Base-by-base conservation (phyloP, 2,329 filamentous ascomycete species). In the Calonectria hawksworthii region DNA sequence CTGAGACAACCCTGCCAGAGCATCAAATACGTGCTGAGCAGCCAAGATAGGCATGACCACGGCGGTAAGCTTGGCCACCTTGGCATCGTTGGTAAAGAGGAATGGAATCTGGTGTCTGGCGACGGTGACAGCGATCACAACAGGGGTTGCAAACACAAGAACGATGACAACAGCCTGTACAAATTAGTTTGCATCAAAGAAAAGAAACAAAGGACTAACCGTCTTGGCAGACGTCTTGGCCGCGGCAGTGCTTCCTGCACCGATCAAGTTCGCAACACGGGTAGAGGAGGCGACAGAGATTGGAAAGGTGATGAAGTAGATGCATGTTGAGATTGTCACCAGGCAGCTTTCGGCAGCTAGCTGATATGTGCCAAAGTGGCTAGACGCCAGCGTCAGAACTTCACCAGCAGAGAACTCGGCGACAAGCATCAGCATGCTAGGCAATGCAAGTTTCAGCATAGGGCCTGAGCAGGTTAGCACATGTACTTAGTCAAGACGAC, bases 321-420 rank as follows among this genome's bases (percentile, higher is more conserved):
- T 95, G 28, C 98, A 91, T 9, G 93, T 92, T 0, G 93, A 92
- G 61, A 98, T 88, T 0, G 94, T 96, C 28, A 93, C 91, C 2
- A 99, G 87, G 18, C 98, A 93, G 47, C 94, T 96, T 84, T 99
- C 96, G 0, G 96, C 96, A 0, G 96, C 96, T 1, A 99, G 90
- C 75, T 94, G 92, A 18, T 93, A 93, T 1, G 94, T 92, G 21
- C 94, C 94, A 72, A 98, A 93, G 79, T 94, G 95, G 67, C 93
- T 95, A 0, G 95, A 91, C 9, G 93, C 92, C 23, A 98, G 88
- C 0, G 96, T 98, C 75, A 98, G 88, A 63, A 98, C 92, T 84
- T 99, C 96, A 83, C 98, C 98, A 9, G 96, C 96, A 13, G 98
- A 90, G 86, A 94, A 98, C 83, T 99, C 96, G 8, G 96, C 96